Evolutionary conservation across 345 rosid genomes (phyloP).

Genomic region (Citrus maxima): DNA sequence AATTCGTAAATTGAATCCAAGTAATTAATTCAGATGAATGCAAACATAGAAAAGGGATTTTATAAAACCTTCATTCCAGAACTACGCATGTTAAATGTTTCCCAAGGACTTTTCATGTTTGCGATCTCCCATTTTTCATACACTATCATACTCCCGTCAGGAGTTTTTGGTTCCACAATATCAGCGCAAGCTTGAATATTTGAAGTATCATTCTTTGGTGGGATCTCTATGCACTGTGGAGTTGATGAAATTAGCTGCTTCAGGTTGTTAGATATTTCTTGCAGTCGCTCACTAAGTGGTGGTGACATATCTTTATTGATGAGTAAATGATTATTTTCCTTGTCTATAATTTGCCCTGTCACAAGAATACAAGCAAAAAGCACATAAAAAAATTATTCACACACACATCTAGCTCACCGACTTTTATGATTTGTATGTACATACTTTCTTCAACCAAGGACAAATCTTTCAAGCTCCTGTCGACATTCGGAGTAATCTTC

Average conservation of each 20-base stretch:
- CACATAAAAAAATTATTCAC: not conserved
- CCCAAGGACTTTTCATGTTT: slow-evolving; percentile 42
- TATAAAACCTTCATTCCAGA: slow-evolving; percentile 48
- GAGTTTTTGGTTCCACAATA: slow-evolving; percentile 49
- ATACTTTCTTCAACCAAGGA: slow-evolving; percentile 33
- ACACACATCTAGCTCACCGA: not conserved
- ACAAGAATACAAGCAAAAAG: not conserved
- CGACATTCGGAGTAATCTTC: slow-evolving; percentile 20
- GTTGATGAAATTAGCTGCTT: slow-evolving; percentile 43
- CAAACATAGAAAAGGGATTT: not conserved
- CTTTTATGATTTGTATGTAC: slow-evolving; percentile 4
- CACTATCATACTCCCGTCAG: slow-evolving; percentile 17
- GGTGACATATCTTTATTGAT: slow-evolving; percentile 43
- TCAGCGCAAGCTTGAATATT: slow-evolving; percentile 14
- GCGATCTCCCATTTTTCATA: slow-evolving; percentile 24
- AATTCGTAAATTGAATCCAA: not conserved
- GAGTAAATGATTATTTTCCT: slow-evolving; percentile 40
- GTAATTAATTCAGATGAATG: not conserved
- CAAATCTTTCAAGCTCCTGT: slow-evolving; percentile 12
- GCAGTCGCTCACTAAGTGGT: slow-evolving; percentile 48
- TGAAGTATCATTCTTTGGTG: slow-evolving; percentile 20
- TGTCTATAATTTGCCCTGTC: slow-evolving; percentile 34
- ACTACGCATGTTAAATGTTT: slow-evolving; percentile 38
- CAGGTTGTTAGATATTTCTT: slow-evolving; percentile 51
- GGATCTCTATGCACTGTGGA: slow-evolving; percentile 20